Conservation (phyloP, 2,329 filamentous ascomycete genomes). For the Stagonosporopsis vannaccii region DNA sequence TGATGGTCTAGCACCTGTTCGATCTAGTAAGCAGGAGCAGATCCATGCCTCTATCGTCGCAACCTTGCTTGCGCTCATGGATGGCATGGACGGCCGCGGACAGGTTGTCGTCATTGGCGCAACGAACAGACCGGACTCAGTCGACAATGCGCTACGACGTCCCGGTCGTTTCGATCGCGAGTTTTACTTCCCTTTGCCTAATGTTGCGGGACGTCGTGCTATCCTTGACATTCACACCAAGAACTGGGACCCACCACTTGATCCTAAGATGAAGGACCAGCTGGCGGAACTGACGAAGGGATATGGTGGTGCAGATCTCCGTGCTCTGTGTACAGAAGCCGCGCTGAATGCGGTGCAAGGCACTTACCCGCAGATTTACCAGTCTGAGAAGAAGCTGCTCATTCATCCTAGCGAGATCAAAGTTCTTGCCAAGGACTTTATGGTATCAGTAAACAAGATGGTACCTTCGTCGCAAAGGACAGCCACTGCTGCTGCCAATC, state of each 20-base stretch:
- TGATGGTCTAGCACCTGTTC: slow-evolving; percentile 91
- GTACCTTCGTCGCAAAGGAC: slow-evolving; percentile 93
- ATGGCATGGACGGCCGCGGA: slow-evolving; percentile 61
- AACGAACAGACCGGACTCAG: slow-evolving; percentile 96
- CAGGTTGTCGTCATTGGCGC: slow-evolving; percentile 99
- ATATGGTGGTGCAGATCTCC: slow-evolving; percentile 93
- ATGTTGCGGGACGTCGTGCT: slow-evolving; percentile 77
- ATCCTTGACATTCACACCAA: slow-evolving; percentile 96
- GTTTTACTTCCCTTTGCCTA: slow-evolving; percentile 95
- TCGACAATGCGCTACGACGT: slow-evolving; percentile 92
- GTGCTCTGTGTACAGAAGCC: slow-evolving; percentile 93
- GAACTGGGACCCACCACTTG: slow-evolving; percentile 83
- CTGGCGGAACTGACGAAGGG: slow-evolving; percentile 91
- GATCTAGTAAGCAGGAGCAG: slow-evolving; percentile 98
- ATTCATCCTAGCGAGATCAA: slow-evolving; percentile 86
- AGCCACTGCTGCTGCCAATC: slow-evolving; percentile 81
- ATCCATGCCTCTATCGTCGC: slow-evolving; percentile 90
- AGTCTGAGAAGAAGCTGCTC: slow-evolving; percentile 84
- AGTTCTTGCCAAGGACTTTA: slow-evolving; percentile 92
- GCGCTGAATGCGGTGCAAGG: slow-evolving; percentile 94
- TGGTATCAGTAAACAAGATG: slow-evolving; percentile 96
- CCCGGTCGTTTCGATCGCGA: slow-evolving; percentile 96
- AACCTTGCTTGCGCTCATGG: slow-evolving; percentile 59
- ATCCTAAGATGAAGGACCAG: slow-evolving; percentile 79
- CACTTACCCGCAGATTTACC: slow-evolving; percentile 95